These are phyloP conservation scores for Eucalyptus tenuipes DNA, from an alignment of 345 rosid genomes.

Conservation along the genomic window DNA sequence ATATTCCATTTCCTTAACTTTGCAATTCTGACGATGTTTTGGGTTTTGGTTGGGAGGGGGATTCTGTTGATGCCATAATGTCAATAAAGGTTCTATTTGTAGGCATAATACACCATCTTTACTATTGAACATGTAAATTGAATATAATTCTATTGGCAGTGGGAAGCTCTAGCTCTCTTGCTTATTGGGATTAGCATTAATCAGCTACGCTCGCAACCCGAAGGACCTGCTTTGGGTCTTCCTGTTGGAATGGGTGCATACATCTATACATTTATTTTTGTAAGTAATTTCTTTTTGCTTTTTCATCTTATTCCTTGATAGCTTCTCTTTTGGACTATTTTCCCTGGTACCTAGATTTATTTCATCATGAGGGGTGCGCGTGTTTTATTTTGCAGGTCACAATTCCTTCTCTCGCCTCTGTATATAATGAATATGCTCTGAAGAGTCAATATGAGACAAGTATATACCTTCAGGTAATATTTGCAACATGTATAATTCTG, in stretches of 20 bases:
- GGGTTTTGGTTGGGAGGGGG: neutral
- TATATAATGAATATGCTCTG: slow-evolving; percentile 47
- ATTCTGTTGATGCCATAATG: neutral
- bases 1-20: neutral
- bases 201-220: slow-evolving; percentile 82
- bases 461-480: slow-evolving; percentile 47
- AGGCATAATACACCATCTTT: neutral
- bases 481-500: neutral
- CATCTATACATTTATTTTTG: slow-evolving; percentile 74
- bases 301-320: neutral
- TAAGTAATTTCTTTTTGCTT: slow-evolving; percentile 25
- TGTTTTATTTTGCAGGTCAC: slow-evolving; percentile 20
- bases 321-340: neutral
- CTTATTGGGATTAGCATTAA: slow-evolving; percentile 92
- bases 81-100: neutral
- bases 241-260: slow-evolving; percentile 83
- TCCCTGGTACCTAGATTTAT: neutral
- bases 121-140: neutral
- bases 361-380: neutral
- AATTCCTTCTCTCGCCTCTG: slow-evolving; percentile 46
- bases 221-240: slow-evolving; percentile 58
- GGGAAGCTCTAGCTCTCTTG: slow-evolving; percentile 95
- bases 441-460: slow-evolving; percentile 54
- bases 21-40: neutral
- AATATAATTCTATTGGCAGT: slow-evolving; percentile 26